Base-by-base conservation (phyloP, 805 yeast genomes). In the Candida ascalaphidarum region DNA sequence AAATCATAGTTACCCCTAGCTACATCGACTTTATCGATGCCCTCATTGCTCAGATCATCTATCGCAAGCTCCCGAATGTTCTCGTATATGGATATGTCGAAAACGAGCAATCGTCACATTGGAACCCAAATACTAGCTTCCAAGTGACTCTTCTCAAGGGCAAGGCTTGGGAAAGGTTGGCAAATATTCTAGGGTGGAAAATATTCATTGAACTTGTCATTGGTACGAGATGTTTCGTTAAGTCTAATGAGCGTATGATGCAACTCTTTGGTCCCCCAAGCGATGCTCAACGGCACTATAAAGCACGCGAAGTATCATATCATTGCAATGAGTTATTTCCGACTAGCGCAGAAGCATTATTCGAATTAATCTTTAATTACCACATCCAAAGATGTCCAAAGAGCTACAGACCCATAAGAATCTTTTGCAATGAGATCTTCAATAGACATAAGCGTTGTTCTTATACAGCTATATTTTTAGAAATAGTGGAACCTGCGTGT, bases 61-160 rank as follows among this genome's bases (percentile, higher is more conserved):
- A 36, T 2, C 38, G 45, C 8, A 49, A 51, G 13, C 39, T 46
- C 3, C 32, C 45, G 3, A 71, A 72, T 42, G 55, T 56, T 0
- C 28, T 77, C 4, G 36, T 55, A 0, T 40, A 43, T 25, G 81
- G 80, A 0, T 71, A 68, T 34, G 39, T 40, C 3, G 48, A 58
- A 25, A 65, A 63, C 6, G 18, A 34, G 53, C 7, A 43, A 55
- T 0, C 20, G 36, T 40, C 2, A 46, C 54, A 5, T 43, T 52
- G 6, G n/a, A 71, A 64, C 32, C 48, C 53, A 2, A 34, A 31
- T 15, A 42, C 44, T 3, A 51, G 45, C 34, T 49, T 62, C n/a
- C 50, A 51, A 14, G 58, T 60, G 3, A 50, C 58, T 11, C 29
- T 46, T 2, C 35, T 79, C 12, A 74, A 72, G 33, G 43, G 57